Base-by-base conservation (phyloP, 352 stramenopile genomes). In the Phytophthora crassamura region DNA sequence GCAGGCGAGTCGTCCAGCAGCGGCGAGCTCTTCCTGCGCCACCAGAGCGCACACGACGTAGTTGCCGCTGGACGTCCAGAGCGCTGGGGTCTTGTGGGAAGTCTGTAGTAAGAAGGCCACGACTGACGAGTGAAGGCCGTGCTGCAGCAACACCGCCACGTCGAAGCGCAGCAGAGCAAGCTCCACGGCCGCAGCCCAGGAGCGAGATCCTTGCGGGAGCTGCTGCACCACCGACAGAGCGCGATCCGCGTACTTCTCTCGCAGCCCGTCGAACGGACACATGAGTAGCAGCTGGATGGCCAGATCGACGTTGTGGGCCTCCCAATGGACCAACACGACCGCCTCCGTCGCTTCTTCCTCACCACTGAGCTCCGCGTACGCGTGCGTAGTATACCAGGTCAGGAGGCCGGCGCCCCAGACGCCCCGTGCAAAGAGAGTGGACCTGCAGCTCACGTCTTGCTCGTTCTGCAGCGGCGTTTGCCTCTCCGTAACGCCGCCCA, bases 41-140 rank as follows among this genome's bases (percentile, higher is more conserved):
- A 92, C 78, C n/a, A 94, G 70, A 32, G 75, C 81, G 34, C 80
- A 92, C 11, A 92, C 69, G 16, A 85, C 72, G 33, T 90, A 94
- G 69, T 84, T 73, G 15, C 75, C 63, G 12, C 66, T 86, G 20
- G 83, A 88, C 2, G 80, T 94, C 82, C 83, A 94, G 11, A 75
- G 57, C 16, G 47, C 16, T 43, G 55, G 55, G 4, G 34, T 47
- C 35, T 22, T 49, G 28, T 10, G 40, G 16, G 30, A n/a, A 33
- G 47, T 62, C 39, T 50, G 60, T 40, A 78, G 33, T 36, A 84
- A n/a, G 35, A 84, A 86, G 0, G 58, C 49, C 25, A 89, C 65
- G 4, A 91, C 33, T 0, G 69, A 42, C 0, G 72, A 22, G 51
- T 91, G 69, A 38, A 91, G 52, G 7, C 70, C 72, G 16, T 81